A percentile compares a stretch with the other conserved stretches of the same genome.
Evolutionary conservation across 495 filamentous ascomycete species (phyloP).

Genomic region (Daldinia bambusicola): DNA sequence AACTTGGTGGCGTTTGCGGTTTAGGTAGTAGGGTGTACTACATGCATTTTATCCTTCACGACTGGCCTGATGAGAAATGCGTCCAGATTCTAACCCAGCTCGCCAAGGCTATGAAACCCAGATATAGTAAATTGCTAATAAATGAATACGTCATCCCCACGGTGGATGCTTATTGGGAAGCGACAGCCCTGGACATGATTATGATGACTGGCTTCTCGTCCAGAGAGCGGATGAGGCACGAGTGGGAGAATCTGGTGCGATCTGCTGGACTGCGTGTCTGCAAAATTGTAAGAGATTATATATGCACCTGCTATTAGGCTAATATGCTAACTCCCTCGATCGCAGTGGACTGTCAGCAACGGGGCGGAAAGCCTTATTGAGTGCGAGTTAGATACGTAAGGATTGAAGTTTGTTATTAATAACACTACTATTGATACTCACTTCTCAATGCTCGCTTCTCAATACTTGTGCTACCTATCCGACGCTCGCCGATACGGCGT

Average conservation of each 20-base stretch:
- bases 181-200: constrained; percentile 11
- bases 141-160: constrained; percentile 19
- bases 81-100: not conserved
- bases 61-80: constrained; percentile 2
- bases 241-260: not conserved
- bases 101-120: not conserved
- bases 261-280: not conserved
- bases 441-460: too few species aligned
- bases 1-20: not conserved
- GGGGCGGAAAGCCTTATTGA: not conserved
- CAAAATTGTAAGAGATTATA: not conserved
- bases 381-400: not conserved
- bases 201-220: constrained; percentile 12
- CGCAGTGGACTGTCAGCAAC: not conserved
- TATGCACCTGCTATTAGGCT: not conserved
- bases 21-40: not conserved
- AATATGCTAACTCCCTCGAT: not conserved
- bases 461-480: too few species aligned
- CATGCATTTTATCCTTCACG: not conserved
- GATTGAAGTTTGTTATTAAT: too few species aligned
- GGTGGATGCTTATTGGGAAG: constrained; percentile 5
- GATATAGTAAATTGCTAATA: constrained; percentile 18
- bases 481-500: too few species aligned
- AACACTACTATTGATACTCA: too few species aligned
- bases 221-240: constrained; percentile 12